Percentiles rank a stretch among this genome's conserved stretches.
phyloP scores from a whole-genome alignment of 1,139 yeast species.

The Yamadazyma spencermartinsiae region DNA sequence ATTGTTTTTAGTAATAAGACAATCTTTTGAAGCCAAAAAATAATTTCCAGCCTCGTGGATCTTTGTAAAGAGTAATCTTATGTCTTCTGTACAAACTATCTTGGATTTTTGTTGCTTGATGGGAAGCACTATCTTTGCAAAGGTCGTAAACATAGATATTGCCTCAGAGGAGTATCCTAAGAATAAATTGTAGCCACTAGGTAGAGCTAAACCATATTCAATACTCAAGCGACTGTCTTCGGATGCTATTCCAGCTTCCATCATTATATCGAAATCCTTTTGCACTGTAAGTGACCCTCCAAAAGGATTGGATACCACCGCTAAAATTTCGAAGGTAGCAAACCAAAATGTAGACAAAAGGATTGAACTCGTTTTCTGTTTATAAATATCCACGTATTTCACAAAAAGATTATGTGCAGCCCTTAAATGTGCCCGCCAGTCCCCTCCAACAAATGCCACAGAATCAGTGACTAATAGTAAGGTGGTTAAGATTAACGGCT shows the following conservation, averaged over 20 bases:
- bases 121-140: conserved; percentile 12
- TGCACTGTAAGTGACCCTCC: conserved; percentile 19
- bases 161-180: conserved; percentile 17
- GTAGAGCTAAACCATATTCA: conserved; percentile 17
- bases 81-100: conserved; percentile 12
- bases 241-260: conserved; percentile 18
- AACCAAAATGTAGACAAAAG: conserved; percentile 20
- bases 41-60: conserved; percentile 14
- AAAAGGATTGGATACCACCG: conserved; percentile 19
- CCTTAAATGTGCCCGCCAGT: conserved; percentile 20
- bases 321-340: conserved; percentile 21
- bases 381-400: conserved; percentile 14
- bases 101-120: conserved; percentile 12
- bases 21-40: conserved; percentile 14
- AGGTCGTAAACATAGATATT: conserved; percentile 14
- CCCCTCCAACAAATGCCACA: conserved; percentile 16
- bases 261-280: conserved; percentile 15
- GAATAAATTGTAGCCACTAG: conserved; percentile 18
- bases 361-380: conserved; percentile 12
- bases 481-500: conserved; percentile 19
- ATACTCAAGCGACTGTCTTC: conserved; percentile 25
- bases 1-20: conserved; percentile 12
- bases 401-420: conserved; percentile 20
- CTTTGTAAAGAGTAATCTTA: conserved; percentile 11
- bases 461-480: conserved; percentile 20